These are phyloP conservation scores for Sesbania bispinosa DNA, from an alignment of 306 rosid species.

Conservation along the genomic window DNA sequence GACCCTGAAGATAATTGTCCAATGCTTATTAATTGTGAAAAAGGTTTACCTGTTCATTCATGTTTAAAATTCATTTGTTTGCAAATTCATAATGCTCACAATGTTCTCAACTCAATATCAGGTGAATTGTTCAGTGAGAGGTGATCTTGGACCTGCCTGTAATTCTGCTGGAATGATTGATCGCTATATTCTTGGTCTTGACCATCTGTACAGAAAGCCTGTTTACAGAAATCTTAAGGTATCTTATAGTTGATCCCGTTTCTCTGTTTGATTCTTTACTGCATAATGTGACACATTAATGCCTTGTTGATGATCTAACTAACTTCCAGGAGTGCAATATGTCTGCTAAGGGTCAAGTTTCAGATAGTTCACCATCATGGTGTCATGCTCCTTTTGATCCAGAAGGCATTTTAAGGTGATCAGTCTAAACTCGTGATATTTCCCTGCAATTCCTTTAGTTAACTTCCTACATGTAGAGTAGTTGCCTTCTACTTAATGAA, in stretches of 20 bases:
- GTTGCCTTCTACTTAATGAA: background rate
- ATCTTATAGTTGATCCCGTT: conserved; percentile 16
- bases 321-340: conserved; percentile 75
- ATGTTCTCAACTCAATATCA: conserved; percentile 41
- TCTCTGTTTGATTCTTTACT: conserved; percentile 9
- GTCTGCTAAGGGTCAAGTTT: conserved; percentile 46
- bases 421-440: conserved; percentile 22
- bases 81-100: background rate
- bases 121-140: conserved; percentile 88
- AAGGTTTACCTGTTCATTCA: background rate
- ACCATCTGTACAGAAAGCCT: conserved; percentile 76
- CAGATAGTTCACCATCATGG: conserved; percentile 80
- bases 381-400: conserved; percentile 94
- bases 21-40: background rate
- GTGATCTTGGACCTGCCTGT: conserved; percentile 89
- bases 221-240: conserved; percentile 86
- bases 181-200: conserved; percentile 68
- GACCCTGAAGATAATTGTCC: background rate
- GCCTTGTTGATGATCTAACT: conserved; percentile 27
- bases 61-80: background rate
- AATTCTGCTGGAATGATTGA: conserved; percentile 94
- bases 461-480: background rate
- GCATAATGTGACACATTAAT: conserved; percentile 9
- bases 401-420: conserved; percentile 90
- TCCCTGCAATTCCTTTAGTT: background rate